phyloP scores from a whole-genome alignment of 129 eudicot genomes.

The Pseudognaphalium luteoalbum region DNA sequence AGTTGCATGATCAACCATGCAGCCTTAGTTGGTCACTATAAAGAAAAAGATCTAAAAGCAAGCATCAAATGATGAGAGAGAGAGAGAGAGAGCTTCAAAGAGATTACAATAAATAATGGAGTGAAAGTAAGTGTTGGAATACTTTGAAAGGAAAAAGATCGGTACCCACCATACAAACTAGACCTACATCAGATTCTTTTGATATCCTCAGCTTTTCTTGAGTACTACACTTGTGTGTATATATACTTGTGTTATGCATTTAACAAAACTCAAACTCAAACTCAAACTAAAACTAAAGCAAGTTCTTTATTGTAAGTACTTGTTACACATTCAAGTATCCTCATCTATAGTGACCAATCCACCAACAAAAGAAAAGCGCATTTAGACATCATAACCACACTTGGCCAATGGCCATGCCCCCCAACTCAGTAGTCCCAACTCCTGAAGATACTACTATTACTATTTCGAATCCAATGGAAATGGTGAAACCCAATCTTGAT shows the following conservation, averaged over 20 bases:
- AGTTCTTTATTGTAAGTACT: constrained; percentile 24
- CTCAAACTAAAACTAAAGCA: constrained; percentile 34
- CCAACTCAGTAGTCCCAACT: constrained; percentile 56
- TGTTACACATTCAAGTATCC: constrained; percentile 24
- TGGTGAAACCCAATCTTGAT: constrained; percentile 39
- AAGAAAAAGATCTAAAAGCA: constrained; percentile 34
- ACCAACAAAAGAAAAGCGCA: constrained; percentile 13
- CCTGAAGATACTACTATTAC: constrained; percentile 40
- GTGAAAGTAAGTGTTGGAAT: constrained; percentile 45
- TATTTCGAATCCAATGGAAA: constrained; percentile 36
- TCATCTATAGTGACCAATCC: constrained; percentile 10
- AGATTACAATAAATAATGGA: constrained; percentile 49
- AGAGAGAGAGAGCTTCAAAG: constrained; percentile 39
- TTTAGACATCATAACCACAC: constrained; percentile 23
- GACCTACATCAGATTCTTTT: constrained; percentile 62
- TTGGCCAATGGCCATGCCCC: constrained; percentile 50
- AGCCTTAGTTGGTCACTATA: constrained; percentile 39
- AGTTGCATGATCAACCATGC: constrained; percentile 56
- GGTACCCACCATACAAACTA: constrained; percentile 46
- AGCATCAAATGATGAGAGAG: constrained; percentile 48
- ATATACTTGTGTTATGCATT: constrained; percentile 38
- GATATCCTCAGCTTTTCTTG: constrained; percentile 44
- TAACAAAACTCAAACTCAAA: constrained; percentile 39
- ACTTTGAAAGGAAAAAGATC: constrained; percentile 42
- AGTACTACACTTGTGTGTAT: constrained; percentile 31